Evolutionary conservation across 768 basidiomycete genomes (phyloP).

Genomic region (Boletellus emodensis): DNA sequence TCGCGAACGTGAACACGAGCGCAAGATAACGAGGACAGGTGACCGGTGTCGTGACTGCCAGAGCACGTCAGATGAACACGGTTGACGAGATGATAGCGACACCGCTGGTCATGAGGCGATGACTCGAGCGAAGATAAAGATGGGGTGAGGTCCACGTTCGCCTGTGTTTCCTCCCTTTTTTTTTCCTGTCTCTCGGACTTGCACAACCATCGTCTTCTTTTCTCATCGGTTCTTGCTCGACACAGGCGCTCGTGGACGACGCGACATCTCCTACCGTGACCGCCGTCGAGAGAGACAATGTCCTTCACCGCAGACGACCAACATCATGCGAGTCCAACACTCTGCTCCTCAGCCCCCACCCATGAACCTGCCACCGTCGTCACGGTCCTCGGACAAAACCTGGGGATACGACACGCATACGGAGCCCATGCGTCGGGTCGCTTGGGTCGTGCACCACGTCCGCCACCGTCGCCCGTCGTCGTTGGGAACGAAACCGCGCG

Average conservation of each 20-base stretch:
- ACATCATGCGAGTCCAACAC: too few species aligned
- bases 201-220: background rate
- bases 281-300: too few species aligned
- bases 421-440: too few species aligned
- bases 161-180: background rate
- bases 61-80: slow-evolving; percentile 17
- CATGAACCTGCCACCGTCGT: too few species aligned
- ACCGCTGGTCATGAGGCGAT: slow-evolving; percentile 9
- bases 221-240: too few species aligned
- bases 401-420: too few species aligned
- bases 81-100: slow-evolving; percentile 6
- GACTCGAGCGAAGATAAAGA: slow-evolving; percentile 13
- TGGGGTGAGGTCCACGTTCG: background rate
- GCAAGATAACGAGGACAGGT: slow-evolving; percentile 7
- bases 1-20: background rate
- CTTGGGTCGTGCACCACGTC: background rate
- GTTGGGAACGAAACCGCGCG: background rate
- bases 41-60: slow-evolving; percentile 3
- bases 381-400: too few species aligned
- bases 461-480: slow-evolving; percentile 2
- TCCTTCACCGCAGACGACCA: too few species aligned
- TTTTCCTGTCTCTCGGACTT: background rate
- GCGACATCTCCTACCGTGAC: too few species aligned
- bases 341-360: too few species aligned
- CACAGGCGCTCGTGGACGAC: too few species aligned